Conservation (phyloP, 345 rosid species). For the Garcia nutans region DNA sequence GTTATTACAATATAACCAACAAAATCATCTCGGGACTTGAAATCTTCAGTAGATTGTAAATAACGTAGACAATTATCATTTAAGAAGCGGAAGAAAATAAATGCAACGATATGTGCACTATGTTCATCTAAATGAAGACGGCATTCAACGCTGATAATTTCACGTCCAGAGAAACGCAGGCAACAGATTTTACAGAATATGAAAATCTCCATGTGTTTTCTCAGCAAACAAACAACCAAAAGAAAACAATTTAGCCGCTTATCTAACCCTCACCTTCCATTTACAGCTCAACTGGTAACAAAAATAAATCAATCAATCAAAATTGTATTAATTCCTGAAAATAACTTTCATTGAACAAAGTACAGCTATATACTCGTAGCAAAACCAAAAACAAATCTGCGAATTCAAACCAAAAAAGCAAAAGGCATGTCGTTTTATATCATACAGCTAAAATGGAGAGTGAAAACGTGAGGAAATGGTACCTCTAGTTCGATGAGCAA, state of each 20-base stretch:
- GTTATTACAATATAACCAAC: background rate
- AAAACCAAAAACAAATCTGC: slow-evolving; percentile 2
- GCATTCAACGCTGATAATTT: background rate
- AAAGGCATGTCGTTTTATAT: slow-evolving; percentile 8
- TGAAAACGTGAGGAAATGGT: background rate
- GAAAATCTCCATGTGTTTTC: slow-evolving; percentile 2
- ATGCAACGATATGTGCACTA: background rate
- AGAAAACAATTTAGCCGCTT: background rate
- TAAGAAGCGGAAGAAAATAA: background rate
- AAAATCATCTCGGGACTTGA: background rate
- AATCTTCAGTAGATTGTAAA: background rate
- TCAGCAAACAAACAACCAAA: background rate
- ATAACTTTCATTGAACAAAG: background rate
- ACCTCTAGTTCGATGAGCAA: slow-evolving; percentile 21
- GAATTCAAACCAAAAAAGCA: background rate
- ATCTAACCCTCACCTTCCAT: background rate
- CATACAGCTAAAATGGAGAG: slow-evolving; percentile 9
- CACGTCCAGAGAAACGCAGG: background rate
- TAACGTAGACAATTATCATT: background rate
- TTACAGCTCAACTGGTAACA: background rate
- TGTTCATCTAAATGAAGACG: background rate
- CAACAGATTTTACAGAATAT: background rate
- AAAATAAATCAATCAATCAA: background rate
- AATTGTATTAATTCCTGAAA: background rate
- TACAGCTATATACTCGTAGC: background rate